These are phyloP conservation scores for Pseudocercospora crystallina DNA, from an alignment of 2,329 filamentous ascomycete species.

Conservation along the genomic window DNA sequence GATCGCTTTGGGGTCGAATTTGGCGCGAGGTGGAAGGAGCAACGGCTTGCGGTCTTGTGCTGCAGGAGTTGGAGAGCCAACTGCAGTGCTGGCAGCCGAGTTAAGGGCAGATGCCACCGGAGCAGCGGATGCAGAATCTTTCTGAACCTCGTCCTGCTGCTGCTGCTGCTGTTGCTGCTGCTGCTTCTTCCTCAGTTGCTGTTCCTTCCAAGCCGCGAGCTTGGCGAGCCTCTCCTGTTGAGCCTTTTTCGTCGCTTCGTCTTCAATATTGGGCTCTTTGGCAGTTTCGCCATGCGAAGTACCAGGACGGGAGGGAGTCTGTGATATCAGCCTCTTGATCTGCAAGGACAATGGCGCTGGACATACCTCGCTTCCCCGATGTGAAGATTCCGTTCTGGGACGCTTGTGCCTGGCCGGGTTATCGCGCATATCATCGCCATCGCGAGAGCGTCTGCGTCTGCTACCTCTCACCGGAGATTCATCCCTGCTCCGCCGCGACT, in stretches of 20 bases:
- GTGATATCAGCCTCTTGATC: conserved; percentile 15
- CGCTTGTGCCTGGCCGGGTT: conserved; percentile 56
- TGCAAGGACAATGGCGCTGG: not conserved
- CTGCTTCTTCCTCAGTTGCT: conserved; percentile 1
- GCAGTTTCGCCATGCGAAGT: conserved; percentile 6
- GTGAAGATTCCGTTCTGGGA: conserved; percentile 13
- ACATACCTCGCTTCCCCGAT: conserved; percentile 18
- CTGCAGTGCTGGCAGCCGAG: conserved; percentile 6
- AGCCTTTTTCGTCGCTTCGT: conserved; percentile 81
- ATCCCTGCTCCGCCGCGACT: conserved; percentile 28
- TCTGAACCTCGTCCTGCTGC: too few relatives aligned
- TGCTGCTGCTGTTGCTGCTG: too few relatives aligned
- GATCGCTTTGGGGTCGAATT: conserved; percentile 84
- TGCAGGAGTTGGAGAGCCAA: conserved; percentile 14
- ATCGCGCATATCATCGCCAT: conserved; percentile 34
- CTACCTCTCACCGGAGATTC: conserved; percentile 22
- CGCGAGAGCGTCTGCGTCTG: conserved; percentile 58
- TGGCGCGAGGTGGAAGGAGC: conserved; percentile 62
- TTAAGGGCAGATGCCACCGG: conserved; percentile 13
- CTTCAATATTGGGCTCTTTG: not conserved
- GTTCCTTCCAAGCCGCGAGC: conserved; percentile 59
- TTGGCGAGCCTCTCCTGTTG: conserved; percentile 70
- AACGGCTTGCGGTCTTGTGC: conserved; percentile 40
- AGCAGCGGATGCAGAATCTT: conserved; percentile 3
- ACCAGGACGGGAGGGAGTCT: conserved; percentile 20